Evolutionary conservation across 352 stramenopile genomes (phyloP).

Genomic region (Halophytophthora polymorphica): DNA sequence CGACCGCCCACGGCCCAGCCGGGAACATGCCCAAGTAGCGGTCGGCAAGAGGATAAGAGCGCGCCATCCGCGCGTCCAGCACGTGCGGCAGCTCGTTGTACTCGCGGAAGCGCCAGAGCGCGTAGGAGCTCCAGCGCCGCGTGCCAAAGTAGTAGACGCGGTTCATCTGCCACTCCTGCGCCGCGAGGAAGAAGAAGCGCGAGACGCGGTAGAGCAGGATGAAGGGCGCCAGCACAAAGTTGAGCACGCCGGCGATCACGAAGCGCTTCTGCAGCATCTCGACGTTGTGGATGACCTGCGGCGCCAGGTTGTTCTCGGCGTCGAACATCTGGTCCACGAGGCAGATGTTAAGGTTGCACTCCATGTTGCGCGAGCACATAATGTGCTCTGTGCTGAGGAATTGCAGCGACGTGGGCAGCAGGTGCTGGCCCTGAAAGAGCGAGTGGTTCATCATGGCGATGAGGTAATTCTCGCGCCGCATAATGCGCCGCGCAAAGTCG

Average conservation of each 20-base stretch:
- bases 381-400: conserved; percentile 74
- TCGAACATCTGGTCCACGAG: conserved; percentile 97
- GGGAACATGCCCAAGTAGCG: conserved; percentile 95
- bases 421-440: conserved; percentile 87
- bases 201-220: conserved; percentile 96
- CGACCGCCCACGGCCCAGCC: conserved; percentile 80
- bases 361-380: conserved; percentile 88
- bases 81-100: conserved; percentile 98
- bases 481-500: conserved; percentile 94
- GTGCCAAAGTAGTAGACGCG: conserved; percentile 93
- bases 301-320: conserved; percentile 63
- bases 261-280: conserved; percentile 92
- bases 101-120: conserved; percentile 93
- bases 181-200: conserved; percentile 96
- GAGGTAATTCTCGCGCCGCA: conserved; percentile 98
- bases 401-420: conserved; percentile 71
- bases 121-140: conserved; percentile 90
- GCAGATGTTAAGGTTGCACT: conserved; percentile 95
- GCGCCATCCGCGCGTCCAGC: conserved; percentile 92
- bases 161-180: conserved; percentile 94
- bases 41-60: conserved; percentile 90
- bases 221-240: conserved; percentile 96
- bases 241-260: conserved; percentile 91
- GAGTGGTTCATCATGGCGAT: conserved; percentile 96
- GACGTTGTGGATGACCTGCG: conserved; percentile 91